Conservation (phyloP, 306 rosid genomes). For the Cucumis cinereus region DNA sequence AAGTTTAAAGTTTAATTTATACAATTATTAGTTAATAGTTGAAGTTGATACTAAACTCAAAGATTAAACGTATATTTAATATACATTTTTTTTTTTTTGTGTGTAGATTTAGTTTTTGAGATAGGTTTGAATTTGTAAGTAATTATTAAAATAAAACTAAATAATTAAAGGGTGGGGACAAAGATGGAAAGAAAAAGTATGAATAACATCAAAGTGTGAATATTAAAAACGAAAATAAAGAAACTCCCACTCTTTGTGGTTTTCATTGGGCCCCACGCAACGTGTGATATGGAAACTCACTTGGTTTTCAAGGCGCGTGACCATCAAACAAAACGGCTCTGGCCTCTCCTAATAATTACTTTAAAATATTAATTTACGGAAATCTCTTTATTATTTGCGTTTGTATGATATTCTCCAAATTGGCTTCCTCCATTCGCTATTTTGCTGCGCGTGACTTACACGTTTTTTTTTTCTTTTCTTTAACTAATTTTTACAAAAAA, state of each 20-base stretch:
- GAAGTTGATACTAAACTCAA: too few relatives aligned
- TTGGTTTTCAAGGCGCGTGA: background rate
- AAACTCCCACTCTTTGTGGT: background rate
- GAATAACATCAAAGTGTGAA: background rate
- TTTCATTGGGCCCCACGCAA: background rate
- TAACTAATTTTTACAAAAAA: too few relatives aligned
- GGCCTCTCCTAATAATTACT: background rate
- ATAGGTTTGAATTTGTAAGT: too few relatives aligned
- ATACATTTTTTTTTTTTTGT: too few relatives aligned
- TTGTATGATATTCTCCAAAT: background rate
- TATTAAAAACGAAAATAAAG: background rate
- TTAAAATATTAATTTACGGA: background rate
- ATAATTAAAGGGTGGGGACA: background rate
- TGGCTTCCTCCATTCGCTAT: background rate
- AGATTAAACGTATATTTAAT: too few relatives aligned
- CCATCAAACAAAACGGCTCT: background rate
- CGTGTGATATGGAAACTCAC: background rate
- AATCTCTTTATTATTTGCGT: background rate
- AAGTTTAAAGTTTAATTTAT: too few relatives aligned
- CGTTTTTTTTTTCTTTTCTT: too few relatives aligned
- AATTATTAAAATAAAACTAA: background rate
- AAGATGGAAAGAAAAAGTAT: background rate
- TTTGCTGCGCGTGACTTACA: background rate
- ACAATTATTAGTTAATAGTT: too few relatives aligned
- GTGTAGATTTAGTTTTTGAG: too few relatives aligned